Conservation (phyloP, 2,329 filamentous ascomycete genomes). For the Fusarium pseudograminearum region DNA sequence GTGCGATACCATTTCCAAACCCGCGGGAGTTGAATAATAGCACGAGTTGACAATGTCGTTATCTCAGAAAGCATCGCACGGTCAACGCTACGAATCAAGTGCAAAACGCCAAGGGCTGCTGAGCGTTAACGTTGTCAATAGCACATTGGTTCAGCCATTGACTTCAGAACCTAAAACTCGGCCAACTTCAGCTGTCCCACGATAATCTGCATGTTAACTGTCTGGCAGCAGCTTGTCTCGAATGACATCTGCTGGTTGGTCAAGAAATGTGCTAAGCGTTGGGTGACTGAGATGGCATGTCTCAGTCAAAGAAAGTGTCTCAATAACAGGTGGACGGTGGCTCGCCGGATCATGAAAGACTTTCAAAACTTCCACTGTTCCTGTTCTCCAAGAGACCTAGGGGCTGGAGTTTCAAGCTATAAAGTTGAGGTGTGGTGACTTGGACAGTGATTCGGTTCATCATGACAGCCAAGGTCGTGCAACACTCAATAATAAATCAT, state of each 20-base stretch:
- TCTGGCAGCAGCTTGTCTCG: constrained; percentile 28
- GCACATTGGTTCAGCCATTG: constrained; percentile 5
- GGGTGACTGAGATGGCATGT: constrained; percentile 30
- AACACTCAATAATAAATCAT: constrained; percentile 1
- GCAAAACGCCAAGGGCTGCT: constrained; percentile 1
- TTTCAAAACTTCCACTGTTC: constrained; percentile 6
- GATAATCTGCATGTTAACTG: constrained; percentile 25
- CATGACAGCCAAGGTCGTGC: constrained; percentile 14
- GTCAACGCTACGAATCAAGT: neutral
- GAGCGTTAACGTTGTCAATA: constrained; percentile 11
- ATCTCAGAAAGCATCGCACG: neutral
- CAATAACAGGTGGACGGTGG: constrained; percentile 11
- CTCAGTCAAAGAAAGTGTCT: constrained; percentile 27
- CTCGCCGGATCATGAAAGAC: constrained; percentile 7
- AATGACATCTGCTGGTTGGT: constrained; percentile 5
- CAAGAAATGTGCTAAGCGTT: constrained; percentile 5
- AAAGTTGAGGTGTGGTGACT: constrained; percentile 29
- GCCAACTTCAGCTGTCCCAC: constrained; percentile 8
- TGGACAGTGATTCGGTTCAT: constrained; percentile 18
- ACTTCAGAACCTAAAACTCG: constrained; percentile 10
- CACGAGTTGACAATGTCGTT: neutral
- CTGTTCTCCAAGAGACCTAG: neutral
- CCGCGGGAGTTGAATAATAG: neutral
- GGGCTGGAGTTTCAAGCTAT: constrained; percentile 33
- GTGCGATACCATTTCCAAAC: neutral